Base-by-base conservation (phyloP, 1,139 yeast species). In the Debaryomycetaceae sp. region DNA sequence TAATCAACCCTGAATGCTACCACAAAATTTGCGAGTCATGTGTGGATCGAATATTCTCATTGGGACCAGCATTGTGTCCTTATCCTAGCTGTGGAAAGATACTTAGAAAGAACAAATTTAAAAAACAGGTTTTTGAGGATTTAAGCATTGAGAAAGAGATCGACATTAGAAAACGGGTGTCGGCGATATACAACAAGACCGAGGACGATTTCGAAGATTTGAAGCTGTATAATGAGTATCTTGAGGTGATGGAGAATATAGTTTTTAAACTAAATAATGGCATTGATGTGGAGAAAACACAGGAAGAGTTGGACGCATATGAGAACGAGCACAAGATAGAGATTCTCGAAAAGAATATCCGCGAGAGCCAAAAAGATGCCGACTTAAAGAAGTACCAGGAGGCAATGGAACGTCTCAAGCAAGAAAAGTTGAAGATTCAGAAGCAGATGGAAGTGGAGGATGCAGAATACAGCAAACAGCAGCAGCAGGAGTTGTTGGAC, bases 51-150 rank as follows among this genome's bases (percentile, higher is more conserved):
- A 88, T 92, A 41, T 92, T 88, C 60, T 81, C 96, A 9, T 66
- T 87, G 37, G 99, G 99, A 5, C 98, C 98, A 0, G 94, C 97
- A 0, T 94, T 92, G 18, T 92, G 98, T 61, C 98, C 98, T 0
- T 91, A 89, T 59, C 88, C 92, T 5, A 83, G 84, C 38, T 92
- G 99, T 67, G 91, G 86, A 39, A 87, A 85, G 68, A 87, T 84
- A 9, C 67, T 92, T 46, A 71, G 98, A 49, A 87, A 87, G 71
- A 88, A 88, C 66, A 81, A 81, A 63, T 92, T 92, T 69, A 92
- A 92, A 64, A 79, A 87, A 35, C 98, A 92, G 63, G 76, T 88
- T 4, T 92, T 92, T 59, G 97, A 91, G 50, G 98, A 92, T 61
- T 78, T 92, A 31, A 72, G 63, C 8, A 95, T 92, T 9, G 99